Percentiles rank a stretch among this genome's conserved stretches.
These are phyloP conservation scores for Pythium volutum DNA, from an alignment of 352 stramenopile species.

Conservation along the genomic window DNA sequence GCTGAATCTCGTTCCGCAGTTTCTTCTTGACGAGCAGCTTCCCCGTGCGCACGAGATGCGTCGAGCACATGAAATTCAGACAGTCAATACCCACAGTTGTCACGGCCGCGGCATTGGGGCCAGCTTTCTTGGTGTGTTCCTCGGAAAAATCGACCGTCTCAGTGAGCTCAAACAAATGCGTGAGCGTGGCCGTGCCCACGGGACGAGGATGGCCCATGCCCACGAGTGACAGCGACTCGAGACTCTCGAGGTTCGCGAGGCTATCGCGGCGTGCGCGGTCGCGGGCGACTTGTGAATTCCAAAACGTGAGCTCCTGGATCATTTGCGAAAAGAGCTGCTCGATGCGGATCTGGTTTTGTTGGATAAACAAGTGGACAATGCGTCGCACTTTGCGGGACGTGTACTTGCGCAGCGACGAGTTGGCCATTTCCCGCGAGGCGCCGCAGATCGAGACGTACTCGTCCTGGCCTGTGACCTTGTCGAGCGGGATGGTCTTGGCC, in stretches of 20 bases:
- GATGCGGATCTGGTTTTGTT: slow-evolving; percentile 63
- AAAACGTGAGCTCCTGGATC: slow-evolving; percentile 84
- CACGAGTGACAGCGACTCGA: slow-evolving; percentile 68
- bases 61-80: slow-evolving; percentile 84
- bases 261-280: slow-evolving; percentile 41
- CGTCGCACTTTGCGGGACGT: slow-evolving; percentile 83
- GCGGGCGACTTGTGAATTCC: slow-evolving; percentile 48
- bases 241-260: slow-evolving; percentile 31
- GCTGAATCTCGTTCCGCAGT: slow-evolving; percentile 75
- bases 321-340: slow-evolving; percentile 76
- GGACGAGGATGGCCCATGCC: slow-evolving; percentile 66
- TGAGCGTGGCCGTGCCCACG: slow-evolving; percentile 75
- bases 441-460: slow-evolving; percentile 88
- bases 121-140: slow-evolving; percentile 26
- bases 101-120: slow-evolving; percentile 33
- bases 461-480: slow-evolving; percentile 83
- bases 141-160: slow-evolving; percentile 85
- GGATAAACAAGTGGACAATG: slow-evolving; percentile 82
- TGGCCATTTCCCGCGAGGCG: slow-evolving; percentile 76
- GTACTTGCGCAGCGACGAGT: slow-evolving; percentile 82
- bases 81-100: slow-evolving; percentile 78
- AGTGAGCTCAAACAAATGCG: slow-evolving; percentile 80
- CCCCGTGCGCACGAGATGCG: slow-evolving; percentile 70
- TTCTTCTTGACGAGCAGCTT: slow-evolving; percentile 70
- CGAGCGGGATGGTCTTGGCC: slow-evolving; percentile 81